These are phyloP conservation scores for Ogataea paraovalis DNA, from an alignment of 805 yeast genomes.

Conservation along the genomic window DNA sequence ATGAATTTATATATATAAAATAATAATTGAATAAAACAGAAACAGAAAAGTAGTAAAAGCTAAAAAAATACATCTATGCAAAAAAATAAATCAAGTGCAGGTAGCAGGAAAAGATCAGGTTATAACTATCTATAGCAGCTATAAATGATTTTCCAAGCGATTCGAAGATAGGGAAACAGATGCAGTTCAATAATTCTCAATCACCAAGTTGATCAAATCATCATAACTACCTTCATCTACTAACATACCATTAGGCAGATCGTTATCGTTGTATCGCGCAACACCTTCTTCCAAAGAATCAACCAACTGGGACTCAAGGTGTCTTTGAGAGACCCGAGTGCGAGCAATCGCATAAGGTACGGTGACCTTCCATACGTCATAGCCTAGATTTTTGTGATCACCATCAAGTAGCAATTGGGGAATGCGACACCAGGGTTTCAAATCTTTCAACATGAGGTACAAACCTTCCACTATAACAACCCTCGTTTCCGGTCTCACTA, in stretches of 20 bases:
- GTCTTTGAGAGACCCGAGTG: constrained; percentile 62
- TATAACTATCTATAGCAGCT: too few relatives aligned
- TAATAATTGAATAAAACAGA: too few relatives aligned
- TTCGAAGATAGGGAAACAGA: too few relatives aligned
- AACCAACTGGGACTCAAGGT: constrained; percentile 55
- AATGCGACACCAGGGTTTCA: constrained; percentile 53
- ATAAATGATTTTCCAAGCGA: too few relatives aligned
- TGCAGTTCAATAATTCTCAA: constrained; percentile 15
- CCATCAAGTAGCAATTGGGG: constrained; percentile 29
- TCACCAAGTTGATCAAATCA: constrained; percentile 15
- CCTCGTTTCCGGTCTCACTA: constrained; percentile 41
- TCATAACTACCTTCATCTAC: constrained; percentile 15
- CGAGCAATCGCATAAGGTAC: constrained; percentile 44
- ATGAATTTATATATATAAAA: too few relatives aligned
- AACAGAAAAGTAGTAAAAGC: too few relatives aligned
- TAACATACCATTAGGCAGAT: constrained; percentile 55
- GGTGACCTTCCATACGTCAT: constrained; percentile 49
- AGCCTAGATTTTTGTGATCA: constrained; percentile 12
- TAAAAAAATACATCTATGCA: too few relatives aligned
- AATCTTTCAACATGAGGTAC: constrained; percentile 57
- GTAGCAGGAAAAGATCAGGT: too few relatives aligned
- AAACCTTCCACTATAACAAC: constrained; percentile 74
- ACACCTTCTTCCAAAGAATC: constrained; percentile 45
- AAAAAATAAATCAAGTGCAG: too few relatives aligned
- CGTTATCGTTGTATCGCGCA: constrained; percentile 50